These are phyloP conservation scores for Pelargonium cotyledonis DNA, from an alignment of 441 rosid genomes.

Conservation along the genomic window DNA sequence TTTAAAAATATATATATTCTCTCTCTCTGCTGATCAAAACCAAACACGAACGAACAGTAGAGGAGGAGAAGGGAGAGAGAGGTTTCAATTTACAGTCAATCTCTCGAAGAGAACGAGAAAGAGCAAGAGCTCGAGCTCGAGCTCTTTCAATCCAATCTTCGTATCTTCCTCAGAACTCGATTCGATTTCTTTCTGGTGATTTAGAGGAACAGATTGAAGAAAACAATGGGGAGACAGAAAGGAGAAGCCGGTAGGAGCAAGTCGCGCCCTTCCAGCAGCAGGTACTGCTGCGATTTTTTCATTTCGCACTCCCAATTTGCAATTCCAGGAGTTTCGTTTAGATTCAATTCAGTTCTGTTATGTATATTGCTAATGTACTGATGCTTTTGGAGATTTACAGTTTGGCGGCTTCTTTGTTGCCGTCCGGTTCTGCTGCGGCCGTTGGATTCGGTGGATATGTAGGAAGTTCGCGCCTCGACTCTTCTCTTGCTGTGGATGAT, in stretches of 20 bases:
- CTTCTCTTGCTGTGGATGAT: slow-evolving; percentile 48
- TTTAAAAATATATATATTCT: too few relatives aligned
- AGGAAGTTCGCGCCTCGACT: slow-evolving; percentile 73
- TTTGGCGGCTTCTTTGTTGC: slow-evolving; percentile 77
- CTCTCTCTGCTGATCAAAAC: too few relatives aligned
- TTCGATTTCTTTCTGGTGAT: background rate
- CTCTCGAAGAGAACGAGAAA: background rate
- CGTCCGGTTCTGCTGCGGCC: slow-evolving; percentile 54
- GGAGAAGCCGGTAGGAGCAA: slow-evolving; percentile 79
- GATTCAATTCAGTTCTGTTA: slow-evolving; percentile 7
- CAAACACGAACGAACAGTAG: background rate
- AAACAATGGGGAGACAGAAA: slow-evolving; percentile 68
- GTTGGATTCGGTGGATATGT: slow-evolving; percentile 94
- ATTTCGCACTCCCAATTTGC: too few relatives aligned
- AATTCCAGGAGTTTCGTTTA: too few relatives aligned
- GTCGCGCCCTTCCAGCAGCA: slow-evolving; percentile 97
- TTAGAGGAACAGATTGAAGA: background rate
- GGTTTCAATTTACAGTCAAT: slow-evolving; percentile 1
- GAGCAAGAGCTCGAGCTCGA: background rate
- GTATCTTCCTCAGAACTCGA: background rate
- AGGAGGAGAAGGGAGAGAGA: too few relatives aligned
- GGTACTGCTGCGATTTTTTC: slow-evolving; percentile 28
- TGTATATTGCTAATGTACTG: background rate
- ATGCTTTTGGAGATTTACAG: slow-evolving; percentile 29
- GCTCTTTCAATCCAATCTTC: too few relatives aligned